These are phyloP conservation scores for Sesbania bispinosa DNA, from an alignment of 306 rosid species.

Conservation along the genomic window DNA sequence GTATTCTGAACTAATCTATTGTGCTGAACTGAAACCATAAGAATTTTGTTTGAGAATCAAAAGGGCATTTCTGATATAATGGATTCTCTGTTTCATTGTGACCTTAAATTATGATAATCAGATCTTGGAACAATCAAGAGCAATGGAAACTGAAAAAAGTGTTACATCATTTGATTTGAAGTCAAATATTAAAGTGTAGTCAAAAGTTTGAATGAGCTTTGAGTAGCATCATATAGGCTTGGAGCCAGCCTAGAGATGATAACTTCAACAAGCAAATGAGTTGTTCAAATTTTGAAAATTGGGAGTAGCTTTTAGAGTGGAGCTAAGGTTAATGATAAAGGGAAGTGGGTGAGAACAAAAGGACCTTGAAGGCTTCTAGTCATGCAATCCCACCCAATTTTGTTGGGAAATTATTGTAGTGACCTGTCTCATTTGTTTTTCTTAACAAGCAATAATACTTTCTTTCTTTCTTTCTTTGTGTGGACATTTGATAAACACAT, in stretches of 20 bases:
- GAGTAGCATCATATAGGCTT: not conserved
- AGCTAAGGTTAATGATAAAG: conserved; percentile 25
- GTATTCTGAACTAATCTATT: not conserved
- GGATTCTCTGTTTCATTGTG: not conserved
- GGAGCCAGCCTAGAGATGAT: conserved; percentile 15
- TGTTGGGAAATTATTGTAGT: conserved; percentile 11
- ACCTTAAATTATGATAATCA: not conserved
- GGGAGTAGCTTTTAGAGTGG: too few species aligned
- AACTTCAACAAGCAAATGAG: conserved; percentile 15
- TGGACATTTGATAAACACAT: too few species aligned
- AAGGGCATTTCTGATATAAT: not conserved
- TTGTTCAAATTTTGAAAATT: too few species aligned
- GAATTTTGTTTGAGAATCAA: not conserved
- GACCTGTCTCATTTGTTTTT: conserved; percentile 1
- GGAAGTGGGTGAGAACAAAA: not conserved
- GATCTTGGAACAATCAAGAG: not conserved
- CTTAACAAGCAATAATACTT: not conserved
- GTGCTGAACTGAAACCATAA: too few species aligned
- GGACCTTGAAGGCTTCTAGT: not conserved
- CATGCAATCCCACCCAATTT: conserved; percentile 28
- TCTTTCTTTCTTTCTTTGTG: too few species aligned
- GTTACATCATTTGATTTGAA: not conserved
- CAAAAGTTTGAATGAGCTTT: conserved; percentile 21
- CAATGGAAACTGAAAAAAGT: not conserved
- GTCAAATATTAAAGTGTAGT: conserved; percentile 8